Conservation (phyloP, 331 rosid genomes). For the Pyracantha coccinea region DNA sequence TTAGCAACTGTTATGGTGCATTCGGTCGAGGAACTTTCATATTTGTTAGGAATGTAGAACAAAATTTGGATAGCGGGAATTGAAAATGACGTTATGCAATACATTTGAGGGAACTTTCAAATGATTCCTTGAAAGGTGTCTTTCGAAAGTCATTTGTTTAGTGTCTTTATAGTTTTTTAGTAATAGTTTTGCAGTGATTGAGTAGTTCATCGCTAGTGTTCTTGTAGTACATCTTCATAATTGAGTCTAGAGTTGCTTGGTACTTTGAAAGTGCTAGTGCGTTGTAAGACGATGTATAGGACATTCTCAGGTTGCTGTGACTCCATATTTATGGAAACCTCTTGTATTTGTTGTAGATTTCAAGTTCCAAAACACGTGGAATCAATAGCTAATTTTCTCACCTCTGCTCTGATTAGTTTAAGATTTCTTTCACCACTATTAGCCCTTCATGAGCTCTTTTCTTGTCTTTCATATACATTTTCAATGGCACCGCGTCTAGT, state of each 20-base stretch:
- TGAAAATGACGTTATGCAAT: background rate
- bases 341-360: background rate
- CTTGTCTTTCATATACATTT: background rate
- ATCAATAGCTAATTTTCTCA: background rate
- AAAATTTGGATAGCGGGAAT: background rate
- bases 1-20: background rate
- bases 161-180: background rate
- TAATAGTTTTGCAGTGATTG: background rate
- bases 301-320: background rate
- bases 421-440: background rate
- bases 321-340: background rate
- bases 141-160: background rate
- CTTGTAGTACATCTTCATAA: background rate
- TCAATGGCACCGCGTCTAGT: background rate
- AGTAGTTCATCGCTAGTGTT: background rate
- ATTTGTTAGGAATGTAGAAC: background rate
- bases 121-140: background rate
- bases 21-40: background rate
- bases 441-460: background rate
- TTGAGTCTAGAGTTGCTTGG: background rate
- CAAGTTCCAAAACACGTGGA: background rate
- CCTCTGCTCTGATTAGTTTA: background rate
- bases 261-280: too few relatives aligned
- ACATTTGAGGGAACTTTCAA: background rate
- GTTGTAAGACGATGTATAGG: background rate